Base-by-base conservation (phyloP, 805 yeast genomes). In the Cyberlindnera samutprakarnensis region DNA sequence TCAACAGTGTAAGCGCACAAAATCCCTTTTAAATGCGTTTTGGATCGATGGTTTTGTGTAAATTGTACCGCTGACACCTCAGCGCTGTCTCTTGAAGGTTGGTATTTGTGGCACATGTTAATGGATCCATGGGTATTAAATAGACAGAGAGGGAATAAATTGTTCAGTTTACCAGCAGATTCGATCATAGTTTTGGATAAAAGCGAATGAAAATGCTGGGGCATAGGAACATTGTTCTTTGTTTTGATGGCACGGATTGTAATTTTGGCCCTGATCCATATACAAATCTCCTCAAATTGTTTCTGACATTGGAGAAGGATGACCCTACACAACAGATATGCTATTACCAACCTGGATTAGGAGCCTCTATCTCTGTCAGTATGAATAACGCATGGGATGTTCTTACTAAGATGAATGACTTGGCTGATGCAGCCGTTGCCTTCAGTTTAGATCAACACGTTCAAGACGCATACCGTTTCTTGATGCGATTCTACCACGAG, bases 291-390 rank as follows among this genome's bases (percentile, higher is more conserved):
- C 49, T 77, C 27, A 71, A 70, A 42, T 37, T 75, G 11, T 77
- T 66, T 47, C 58, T 68, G 25, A 54, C 75, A 54, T 45, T 76
- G 21, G 74, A 70, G 11, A 71, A 68, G 36, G 62, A 61, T 27
- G 51, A 56, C 16, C 47, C 57, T 3, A 30, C 35, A 5, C 31
- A 40, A 6, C 81, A 75, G 42, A 39, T 70, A 23, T 75, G 81
- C 44, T 76, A 76, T 44, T 77, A 77, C 44, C 83, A 77, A 44
- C 79, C 84, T 2, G 85, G 85, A 0, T 66, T 78, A 17, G 85
- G 86, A 1, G 66, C 70, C 9, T 55, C 62, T 4, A 66, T 73
- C 39, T 53, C 59, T 13, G 60, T 67, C 9, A 70, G 68, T 26
- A 32, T 48, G 2, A 49, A 48, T 10, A 41, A 40, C 14, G 35